Evolutionary conservation across 2,329 filamentous ascomycete genomes (phyloP), one percentile per base, ranked within the genome.

Genomic region (Nectriaceae sp.): DNA sequence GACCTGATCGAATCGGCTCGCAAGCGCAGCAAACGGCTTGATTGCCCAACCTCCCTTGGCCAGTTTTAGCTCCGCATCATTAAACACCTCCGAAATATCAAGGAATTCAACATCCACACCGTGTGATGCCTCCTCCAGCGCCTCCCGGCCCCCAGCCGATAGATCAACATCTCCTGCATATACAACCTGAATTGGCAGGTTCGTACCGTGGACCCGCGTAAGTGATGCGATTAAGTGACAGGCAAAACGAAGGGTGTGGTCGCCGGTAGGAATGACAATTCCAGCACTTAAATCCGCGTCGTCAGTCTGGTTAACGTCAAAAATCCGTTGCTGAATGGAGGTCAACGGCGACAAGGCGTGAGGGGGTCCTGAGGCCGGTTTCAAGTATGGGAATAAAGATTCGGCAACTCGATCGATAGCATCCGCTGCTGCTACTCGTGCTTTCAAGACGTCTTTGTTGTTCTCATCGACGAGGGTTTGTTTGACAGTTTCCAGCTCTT

Each of bases 21-120:
- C 69, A 11, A 75, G 55, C 0, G 62, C 63, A 5, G 71, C 72
- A 18, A 75, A 75, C 3, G 70, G 59, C 39, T 75, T 74, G 41
- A 73, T 68, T 13, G 71, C 72, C 69, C 70, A 74, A 2, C 64
- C 65, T 3, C 66, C 67, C 13, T 61, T 35, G 5, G 53, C 51
- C 3, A 72, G 55, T 0, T 60, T 55, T 21, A 70, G 21, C 1
- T 59, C 62, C 0, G 40, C 35, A 16, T 72, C 68, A 26, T 69
- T 56, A 11, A 73, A 69, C 1, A 70, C 61, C 0, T 53, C 58
- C 5, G 64, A 47, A 4, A 71, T 56, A 46, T 72, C 62, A 15
- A 72, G 16, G 37, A 71, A 67, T 5, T 64, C 59, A 2, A 70
- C 54, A 1, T 56, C 22, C 3, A 41, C 45, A 3, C 47, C 53